Conservation (phyloP, 2,329 filamentous ascomycete species). For the Epichloe typhina region DNA sequence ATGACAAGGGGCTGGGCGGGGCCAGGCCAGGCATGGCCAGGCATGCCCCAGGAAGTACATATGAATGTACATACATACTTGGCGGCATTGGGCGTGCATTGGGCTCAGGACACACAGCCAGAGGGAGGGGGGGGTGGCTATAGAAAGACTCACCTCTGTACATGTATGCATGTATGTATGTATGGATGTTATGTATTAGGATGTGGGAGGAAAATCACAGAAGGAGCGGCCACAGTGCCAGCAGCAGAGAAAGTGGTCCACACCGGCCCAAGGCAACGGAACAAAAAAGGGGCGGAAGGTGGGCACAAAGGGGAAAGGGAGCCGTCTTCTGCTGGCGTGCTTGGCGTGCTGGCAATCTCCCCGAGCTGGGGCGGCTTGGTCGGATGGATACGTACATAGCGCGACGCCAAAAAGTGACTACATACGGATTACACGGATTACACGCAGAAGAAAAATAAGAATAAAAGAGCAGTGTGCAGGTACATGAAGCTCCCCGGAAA, state of each 20-base stretch:
- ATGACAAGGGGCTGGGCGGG: conserved; percentile 4
- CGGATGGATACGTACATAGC: neutral
- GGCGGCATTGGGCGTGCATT: neutral
- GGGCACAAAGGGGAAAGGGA: neutral
- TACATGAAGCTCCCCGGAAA: too few species aligned
- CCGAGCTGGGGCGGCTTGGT: neutral
- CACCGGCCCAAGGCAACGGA: conserved; percentile 3
- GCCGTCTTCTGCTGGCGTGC: neutral
- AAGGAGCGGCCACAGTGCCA: neutral
- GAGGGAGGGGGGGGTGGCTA: neutral
- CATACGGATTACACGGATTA: too few species aligned
- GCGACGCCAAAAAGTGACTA: neutral
- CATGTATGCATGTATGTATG: too few species aligned
- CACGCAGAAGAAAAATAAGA: neutral
- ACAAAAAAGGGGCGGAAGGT: neutral
- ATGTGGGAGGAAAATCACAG: neutral
- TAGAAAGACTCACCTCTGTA: neutral
- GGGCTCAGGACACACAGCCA: neutral
- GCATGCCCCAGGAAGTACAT: neutral
- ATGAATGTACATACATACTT: neutral
- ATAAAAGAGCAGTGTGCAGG: too few species aligned
- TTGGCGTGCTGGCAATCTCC: conserved; percentile 2
- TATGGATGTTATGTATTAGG: too few species aligned
- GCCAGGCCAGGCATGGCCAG: neutral
- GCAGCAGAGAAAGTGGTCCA: neutral